phyloP scores from a whole-genome alignment of 2,329 filamentous ascomycete genomes.

The Sphaerulina musiva region DNA sequence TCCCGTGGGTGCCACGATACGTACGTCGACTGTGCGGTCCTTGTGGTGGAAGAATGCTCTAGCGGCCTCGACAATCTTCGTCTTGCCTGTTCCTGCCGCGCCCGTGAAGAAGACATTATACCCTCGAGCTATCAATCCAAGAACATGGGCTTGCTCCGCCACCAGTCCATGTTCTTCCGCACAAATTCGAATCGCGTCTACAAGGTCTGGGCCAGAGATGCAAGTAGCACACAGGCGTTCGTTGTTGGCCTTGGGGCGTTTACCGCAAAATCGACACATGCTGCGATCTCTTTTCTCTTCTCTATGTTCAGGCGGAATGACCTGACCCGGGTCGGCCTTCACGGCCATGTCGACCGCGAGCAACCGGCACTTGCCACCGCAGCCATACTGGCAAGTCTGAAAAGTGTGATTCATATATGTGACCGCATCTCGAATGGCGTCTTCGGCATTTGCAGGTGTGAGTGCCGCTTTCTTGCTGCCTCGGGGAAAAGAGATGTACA shows the following conservation, averaged over 20 bases:
- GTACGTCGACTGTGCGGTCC: conserved; percentile 36
- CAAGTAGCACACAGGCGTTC: not conserved
- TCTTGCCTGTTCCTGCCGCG: conserved; percentile 56
- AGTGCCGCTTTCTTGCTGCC: conserved; percentile 9
- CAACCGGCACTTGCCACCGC: conserved; percentile 4
- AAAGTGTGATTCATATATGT: conserved; percentile 11
- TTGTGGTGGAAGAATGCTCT: conserved; percentile 33
- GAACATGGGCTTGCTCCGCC: not conserved
- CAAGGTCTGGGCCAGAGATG: not conserved
- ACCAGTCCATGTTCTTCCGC: not conserved
- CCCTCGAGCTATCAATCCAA: not conserved
- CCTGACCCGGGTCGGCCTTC: not conserved
- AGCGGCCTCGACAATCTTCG: conserved; percentile 48
- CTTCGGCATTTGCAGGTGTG: not conserved
- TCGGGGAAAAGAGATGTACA: conserved; percentile 8
- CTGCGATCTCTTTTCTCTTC: not conserved
- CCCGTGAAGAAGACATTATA: conserved; percentile 60
- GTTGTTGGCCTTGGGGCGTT: not conserved
- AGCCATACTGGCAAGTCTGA: conserved; percentile 3
- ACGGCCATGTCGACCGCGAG: not conserved
- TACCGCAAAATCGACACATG: not conserved
- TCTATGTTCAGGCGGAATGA: not conserved
- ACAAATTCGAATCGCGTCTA: not conserved
- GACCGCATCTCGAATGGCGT: not conserved
- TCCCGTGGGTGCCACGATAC: conserved; percentile 55